Evolutionary conservation across 2,329 filamentous ascomycete genomes (phyloP).

Genomic region (Daldinia eschscholtzii): DNA sequence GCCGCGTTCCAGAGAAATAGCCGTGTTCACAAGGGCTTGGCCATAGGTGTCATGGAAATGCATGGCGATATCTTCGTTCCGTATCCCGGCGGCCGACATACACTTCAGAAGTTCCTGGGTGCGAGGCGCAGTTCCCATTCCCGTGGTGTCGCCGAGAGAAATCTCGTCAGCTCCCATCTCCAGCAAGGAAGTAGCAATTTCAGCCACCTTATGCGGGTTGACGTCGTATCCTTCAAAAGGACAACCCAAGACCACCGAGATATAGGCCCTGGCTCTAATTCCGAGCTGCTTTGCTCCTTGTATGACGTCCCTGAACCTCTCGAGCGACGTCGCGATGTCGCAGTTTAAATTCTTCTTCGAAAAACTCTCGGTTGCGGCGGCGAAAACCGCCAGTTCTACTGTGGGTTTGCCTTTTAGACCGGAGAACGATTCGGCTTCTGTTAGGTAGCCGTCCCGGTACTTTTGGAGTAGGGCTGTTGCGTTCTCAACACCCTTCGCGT

Average conservation of each 20-base stretch:
- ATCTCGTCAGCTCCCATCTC: constrained; percentile 94
- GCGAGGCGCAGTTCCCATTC: constrained; percentile 76
- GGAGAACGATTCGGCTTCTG: constrained; percentile 61
- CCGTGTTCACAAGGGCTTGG: constrained; percentile 74
- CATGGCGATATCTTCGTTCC: constrained; percentile 69
- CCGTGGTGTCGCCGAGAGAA: constrained; percentile 89
- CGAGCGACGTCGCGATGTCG: constrained; percentile 78
- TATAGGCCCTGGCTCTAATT: constrained; percentile 80
- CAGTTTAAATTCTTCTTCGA: constrained; percentile 87
- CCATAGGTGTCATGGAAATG: constrained; percentile 82
- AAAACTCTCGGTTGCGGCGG: constrained; percentile 84
- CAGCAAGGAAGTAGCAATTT: constrained; percentile 76
- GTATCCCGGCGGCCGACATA: constrained; percentile 65
- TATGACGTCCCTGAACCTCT: constrained; percentile 78
- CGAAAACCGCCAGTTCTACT: constrained; percentile 83
- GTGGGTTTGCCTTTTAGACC: constrained; percentile 60
- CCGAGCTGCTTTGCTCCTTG: constrained; percentile 72
- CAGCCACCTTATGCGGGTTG: constrained; percentile 71
- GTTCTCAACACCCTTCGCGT: constrained; percentile 77
- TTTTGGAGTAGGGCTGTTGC: constrained; percentile 67
- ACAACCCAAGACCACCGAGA: constrained; percentile 84
- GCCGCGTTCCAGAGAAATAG: constrained; percentile 72
- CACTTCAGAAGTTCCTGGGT: constrained; percentile 61
- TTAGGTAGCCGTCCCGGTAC: constrained; percentile 64
- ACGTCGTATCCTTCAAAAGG: constrained; percentile 79